A percentile compares a stretch with the other conserved stretches of the same genome.
These are phyloP conservation scores for Caloboletus firmus DNA, from an alignment of 1,284 basidiomycete genomes.

Conservation along the genomic window DNA sequence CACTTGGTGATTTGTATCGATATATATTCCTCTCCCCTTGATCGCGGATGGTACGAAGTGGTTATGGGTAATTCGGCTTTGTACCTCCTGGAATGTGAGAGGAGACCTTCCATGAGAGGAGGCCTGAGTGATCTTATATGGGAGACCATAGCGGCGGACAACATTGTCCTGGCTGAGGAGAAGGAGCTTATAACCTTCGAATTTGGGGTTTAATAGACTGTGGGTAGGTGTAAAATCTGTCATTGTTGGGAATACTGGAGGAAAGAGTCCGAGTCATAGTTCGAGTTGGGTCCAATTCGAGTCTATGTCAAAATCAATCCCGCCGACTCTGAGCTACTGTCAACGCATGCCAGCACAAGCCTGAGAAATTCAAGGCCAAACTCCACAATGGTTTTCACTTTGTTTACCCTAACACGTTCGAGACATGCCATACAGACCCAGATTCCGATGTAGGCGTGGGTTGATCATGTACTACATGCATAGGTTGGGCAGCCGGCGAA, in stretches of 20 bases:
- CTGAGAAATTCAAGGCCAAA: neutral
- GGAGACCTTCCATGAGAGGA: conserved; percentile 58
- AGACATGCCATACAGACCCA: neutral
- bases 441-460: neutral
- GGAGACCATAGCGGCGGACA: conserved; percentile 51
- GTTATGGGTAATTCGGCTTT: conserved; percentile 83
- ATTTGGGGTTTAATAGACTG: conserved; percentile 73
- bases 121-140: conserved; percentile 57
- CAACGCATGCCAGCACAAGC: neutral
- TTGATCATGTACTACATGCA: neutral
- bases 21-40: conserved; percentile 58
- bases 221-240: conserved; percentile 41
- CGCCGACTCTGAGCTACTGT: too few species aligned
- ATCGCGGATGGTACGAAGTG: conserved; percentile 62
- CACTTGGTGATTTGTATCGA: conserved; percentile 69
- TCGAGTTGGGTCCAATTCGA: neutral
- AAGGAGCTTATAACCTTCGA: conserved; percentile 80
- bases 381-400: neutral
- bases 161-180: conserved; percentile 54
- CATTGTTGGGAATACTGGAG: conserved; percentile 22
- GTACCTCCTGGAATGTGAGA: conserved; percentile 78
- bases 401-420: neutral
- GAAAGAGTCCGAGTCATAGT: neutral
- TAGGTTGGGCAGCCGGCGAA: neutral
- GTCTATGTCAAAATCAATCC: too few species aligned